Base-by-base conservation (phyloP, 2,329 filamentous ascomycete species). In the Verticillium albo-atrum region DNA sequence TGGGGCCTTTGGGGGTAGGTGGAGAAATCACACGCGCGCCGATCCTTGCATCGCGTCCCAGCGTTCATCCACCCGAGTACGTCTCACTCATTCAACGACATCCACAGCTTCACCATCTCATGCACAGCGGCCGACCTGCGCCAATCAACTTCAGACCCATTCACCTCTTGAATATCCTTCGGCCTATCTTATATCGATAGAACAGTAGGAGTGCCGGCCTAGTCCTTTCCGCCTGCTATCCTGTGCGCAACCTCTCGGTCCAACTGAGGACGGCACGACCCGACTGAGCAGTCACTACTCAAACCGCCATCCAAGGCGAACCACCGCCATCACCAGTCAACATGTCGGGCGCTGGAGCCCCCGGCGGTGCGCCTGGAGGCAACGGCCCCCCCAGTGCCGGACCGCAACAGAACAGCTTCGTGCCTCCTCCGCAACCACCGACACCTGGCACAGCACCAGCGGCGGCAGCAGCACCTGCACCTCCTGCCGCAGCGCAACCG, bases 341-440 rank as follows among this genome's bases (percentile, higher is more conserved):
- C 62, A 76, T 76, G 74, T 74, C 74, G 60, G 70, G 68, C 56
- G 35, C 59, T 9, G 59, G 53, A 14, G 54, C 58, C 15, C 37
- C 42, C 42, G 42, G 42, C 42, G 42, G 42, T 50, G 7, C 42
- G 42, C 42, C 42, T 20, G 42, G 42, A 50, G 42, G 42, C 42
- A 50, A 50, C 42, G 42, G 42, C n/a, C 42, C 42, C 42, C 42
- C 42, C 7, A 50, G 42, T 20, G 42, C 42, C 20, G 42, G 42
- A 50, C 42, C n/a, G 42, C 42, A 50, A 23, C 42, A 50, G 42
- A 50, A 20, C 42, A 50, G 25, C 42, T 50, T 50, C 42, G 20
- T 20, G 42, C 42, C 42, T n/a, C 25, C 60, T 54, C 30, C 54
- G 27, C 55, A 51, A n/a, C 37, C 42, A 15, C 25, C 47, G 37